Evolutionary conservation across 805 yeast genomes (phyloP), one percentile per base, ranked within the genome.

Genomic region (Pichia cabralensis): DNA sequence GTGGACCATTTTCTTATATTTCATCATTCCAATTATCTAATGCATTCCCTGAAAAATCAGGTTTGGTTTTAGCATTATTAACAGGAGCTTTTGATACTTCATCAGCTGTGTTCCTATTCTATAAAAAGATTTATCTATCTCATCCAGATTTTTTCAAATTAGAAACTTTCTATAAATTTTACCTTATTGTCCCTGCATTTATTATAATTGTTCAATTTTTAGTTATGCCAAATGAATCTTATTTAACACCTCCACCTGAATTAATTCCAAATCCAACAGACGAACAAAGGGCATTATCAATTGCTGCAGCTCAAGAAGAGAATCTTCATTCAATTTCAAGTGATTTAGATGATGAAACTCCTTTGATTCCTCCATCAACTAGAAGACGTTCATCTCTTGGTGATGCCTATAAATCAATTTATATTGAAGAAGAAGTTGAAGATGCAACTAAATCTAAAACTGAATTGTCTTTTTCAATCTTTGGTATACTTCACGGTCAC

Each of bases 81-180:
- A 70, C 76, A 2, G 77, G 78, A 13, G 76, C 78, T 0, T 71
- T 71, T 41, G 78, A 71, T 52, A 69, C 77, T 8, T 69, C 76
- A 3, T 66, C 73, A 8, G 76, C 76, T 1, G 64, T 71, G 13
- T 71, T 71, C 46, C 56, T 71, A 47, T 30, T 69, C 30, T 71
- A 70, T 55, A 63, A 63, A 34, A 44, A 63, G 15, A 37, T 63
- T 22, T 71, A 66, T 52, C 44, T 48, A 29, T 46, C 41, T 12
- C 45, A 61, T 12, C 44, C 54, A 4, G 54, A 52, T 1, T 31
- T 52, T 1, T 68, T 71, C 50, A 55, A 61, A 7, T 43, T 71
- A 35, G 57, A 50, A 34, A 54, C 54, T 30, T 71, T 71, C 40
- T 71, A 66, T 56, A 61, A 60, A 49, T 14, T 67, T 20, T 71